Percentiles rank a stretch among this genome's conserved stretches.
Evolutionary conservation across 441 rosid species (phyloP).

Genomic region (Arabidopsis hybrid): DNA sequence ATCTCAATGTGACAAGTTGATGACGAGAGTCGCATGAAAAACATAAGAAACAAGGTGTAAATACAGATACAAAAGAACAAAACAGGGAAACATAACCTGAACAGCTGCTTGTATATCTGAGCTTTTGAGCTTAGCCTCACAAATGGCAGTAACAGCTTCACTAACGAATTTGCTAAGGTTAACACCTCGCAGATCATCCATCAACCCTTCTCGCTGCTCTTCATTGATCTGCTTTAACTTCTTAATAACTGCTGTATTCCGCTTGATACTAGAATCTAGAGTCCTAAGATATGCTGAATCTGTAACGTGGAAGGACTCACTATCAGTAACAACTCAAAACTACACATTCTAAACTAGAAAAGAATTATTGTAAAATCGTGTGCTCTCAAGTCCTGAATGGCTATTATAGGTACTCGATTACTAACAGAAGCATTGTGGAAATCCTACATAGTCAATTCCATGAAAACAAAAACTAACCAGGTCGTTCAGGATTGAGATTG

Average conservation of each 20-base stretch:
- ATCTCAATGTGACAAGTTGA: too few species aligned
- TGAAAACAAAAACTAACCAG: constrained; percentile 55
- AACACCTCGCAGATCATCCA: constrained; percentile 89
- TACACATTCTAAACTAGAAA: constrained; percentile 11
- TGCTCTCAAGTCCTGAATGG: constrained; percentile 11
- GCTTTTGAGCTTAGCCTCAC: constrained; percentile 96
- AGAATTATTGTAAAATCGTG: background rate
- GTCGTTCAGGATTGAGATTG: constrained; percentile 93
- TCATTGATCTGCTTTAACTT: constrained; percentile 96
- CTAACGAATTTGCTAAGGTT: constrained; percentile 97
- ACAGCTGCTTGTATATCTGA: constrained; percentile 96
- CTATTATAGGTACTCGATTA: background rate
- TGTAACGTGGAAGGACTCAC: constrained; percentile 48
- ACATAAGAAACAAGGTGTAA: too few species aligned
- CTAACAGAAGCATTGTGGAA: background rate
- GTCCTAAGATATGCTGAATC: constrained; percentile 92
- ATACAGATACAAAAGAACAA: background rate
- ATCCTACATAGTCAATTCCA: background rate
- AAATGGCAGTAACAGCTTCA: constrained; percentile 95
- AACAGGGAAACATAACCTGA: constrained; percentile 62
- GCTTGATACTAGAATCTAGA: constrained; percentile 95
- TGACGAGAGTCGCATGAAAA: too few species aligned
- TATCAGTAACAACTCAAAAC: constrained; percentile 40
- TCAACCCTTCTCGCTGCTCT: constrained; percentile 90
- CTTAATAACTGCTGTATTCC: constrained; percentile 91